Evolutionary conservation across 2,329 filamentous ascomycete species (phyloP), one percentile per base, ranked within the genome.

Genomic region (Arthrobotrys iridis): DNA sequence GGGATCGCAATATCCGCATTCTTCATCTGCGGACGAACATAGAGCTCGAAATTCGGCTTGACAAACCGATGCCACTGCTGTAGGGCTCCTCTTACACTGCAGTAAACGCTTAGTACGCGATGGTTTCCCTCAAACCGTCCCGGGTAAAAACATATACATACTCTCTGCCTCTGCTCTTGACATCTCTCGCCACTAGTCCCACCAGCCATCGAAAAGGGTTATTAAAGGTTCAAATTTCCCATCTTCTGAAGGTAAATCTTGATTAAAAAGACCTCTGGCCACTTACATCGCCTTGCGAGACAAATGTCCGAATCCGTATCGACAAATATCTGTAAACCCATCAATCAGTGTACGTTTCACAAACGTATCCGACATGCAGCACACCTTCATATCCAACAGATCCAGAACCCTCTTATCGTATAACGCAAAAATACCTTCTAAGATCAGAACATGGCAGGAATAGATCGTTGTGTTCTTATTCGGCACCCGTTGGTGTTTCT

Each of bases 61-160:
- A 99, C 95, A 81, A 91, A 99, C 8, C 84, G 85, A 81, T 98
- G 97, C 95, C 95, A 99, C 82, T 99, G 95, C 83, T 98, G 98
- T 82, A 99, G 93, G 80, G 93, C 94, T 41, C 95, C 95, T 81
- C 97, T 91, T 67, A 98, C 91, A 80, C 79, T 80, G 60, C 37
- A 18, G 8, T 13, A 40, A 22, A 5, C 37, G 15, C 15, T 73
- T 30, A 66, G 41, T 28, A 65, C n/a, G n/a, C n/a, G n/a, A n/a
- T n/a, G n/a, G n/a, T n/a, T n/a, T n/a, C n/a, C n/a, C n/a, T n/a
- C n/a, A n/a, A n/a, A n/a, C n/a, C n/a, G n/a, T n/a, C n/a, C n/a
- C n/a, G n/a, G n/a, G 15, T 5, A n/a, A 13, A 40, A 18, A 3
- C 8, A 43, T 5, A 20, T 6, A 68, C 78, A 37, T 77, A 79